A percentile compares a stretch with the other conserved stretches of the same genome.
Conservation (phyloP, 371 early-diverging fungal genomes). For the Mucor indicus region DNA sequence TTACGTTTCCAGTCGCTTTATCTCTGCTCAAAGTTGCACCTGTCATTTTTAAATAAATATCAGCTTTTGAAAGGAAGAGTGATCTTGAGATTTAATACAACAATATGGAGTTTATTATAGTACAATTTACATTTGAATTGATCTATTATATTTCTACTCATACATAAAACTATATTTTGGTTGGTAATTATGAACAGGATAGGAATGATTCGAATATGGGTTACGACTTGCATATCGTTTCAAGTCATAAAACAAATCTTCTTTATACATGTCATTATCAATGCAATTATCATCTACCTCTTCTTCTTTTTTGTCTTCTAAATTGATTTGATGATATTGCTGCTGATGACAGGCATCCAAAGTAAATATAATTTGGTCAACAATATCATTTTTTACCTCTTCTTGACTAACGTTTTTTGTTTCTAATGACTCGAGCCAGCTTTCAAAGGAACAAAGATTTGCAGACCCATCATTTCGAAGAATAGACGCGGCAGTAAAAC, state of each 20-base stretch:
- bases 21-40: no score
- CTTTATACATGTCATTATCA: no score
- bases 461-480: slow-evolving; percentile 7
- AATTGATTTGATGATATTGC: neutral
- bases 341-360: neutral
- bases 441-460: slow-evolving; percentile 5
- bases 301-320: no score
- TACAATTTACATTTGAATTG: no score
- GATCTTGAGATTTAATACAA: no score
- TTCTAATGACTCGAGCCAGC: slow-evolving; percentile 9
- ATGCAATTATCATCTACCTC: neutral
- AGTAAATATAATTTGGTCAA: neutral
- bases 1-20: no score
- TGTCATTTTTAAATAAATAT: no score
- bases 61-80: no score
- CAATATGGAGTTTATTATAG: no score
- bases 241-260: neutral
- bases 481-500: slow-evolving; percentile 11
- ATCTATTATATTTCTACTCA: no score
- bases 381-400: neutral
- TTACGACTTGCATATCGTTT: neutral
- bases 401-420: neutral
- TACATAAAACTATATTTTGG: no score
- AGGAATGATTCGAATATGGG: neutral
- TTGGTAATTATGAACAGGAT: neutral